Evolutionary conservation across 371 early-diverging fungal genomes (phyloP).

Genomic region (Dichotomocladium elegans): DNA sequence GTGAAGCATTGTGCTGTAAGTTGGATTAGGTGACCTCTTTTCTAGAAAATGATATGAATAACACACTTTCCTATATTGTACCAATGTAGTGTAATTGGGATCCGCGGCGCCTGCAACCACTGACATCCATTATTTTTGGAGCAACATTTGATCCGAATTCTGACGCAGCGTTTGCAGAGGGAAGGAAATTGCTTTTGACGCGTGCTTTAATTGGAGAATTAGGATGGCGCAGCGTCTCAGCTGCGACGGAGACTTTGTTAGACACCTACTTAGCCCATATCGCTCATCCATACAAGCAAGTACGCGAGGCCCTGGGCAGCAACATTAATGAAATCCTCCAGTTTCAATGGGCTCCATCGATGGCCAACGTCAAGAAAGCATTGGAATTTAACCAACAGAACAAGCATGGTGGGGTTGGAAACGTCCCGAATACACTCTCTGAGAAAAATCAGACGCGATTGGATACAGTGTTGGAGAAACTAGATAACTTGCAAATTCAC

Average conservation of each 20-base stretch:
- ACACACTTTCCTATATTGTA: too few relatives aligned
- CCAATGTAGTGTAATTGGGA: conserved; percentile 71
- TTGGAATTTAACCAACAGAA: background rate
- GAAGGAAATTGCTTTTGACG: conserved; percentile 70
- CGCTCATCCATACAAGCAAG: conserved; percentile 85
- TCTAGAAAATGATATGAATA: too few relatives aligned
- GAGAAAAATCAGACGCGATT: conserved; percentile 26
- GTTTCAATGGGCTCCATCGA: conserved; percentile 62
- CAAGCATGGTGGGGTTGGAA: conserved; percentile 26
- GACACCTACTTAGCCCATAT: conserved; percentile 54
- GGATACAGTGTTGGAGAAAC: conserved; percentile 12
- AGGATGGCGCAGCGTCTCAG: conserved; percentile 63
- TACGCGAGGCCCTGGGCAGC: conserved; percentile 75
- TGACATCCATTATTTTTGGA: conserved; percentile 62
- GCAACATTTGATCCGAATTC: conserved; percentile 73
- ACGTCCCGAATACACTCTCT: conserved; percentile 32
- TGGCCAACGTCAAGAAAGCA: conserved; percentile 4
- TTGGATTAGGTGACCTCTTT: too few relatives aligned
- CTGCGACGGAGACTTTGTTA: conserved; percentile 41
- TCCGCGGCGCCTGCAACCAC: conserved; percentile 72
- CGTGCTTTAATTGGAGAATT: conserved; percentile 52
- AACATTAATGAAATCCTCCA: conserved; percentile 67
- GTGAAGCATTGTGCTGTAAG: conserved; percentile 48
- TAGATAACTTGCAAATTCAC: conserved; percentile 43
- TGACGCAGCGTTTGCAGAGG: conserved; percentile 80